Evolutionary conservation across 768 basidiomycete genomes (phyloP), one percentile per base, ranked within the genome.

Genomic region (Termitomyces sp.): DNA sequence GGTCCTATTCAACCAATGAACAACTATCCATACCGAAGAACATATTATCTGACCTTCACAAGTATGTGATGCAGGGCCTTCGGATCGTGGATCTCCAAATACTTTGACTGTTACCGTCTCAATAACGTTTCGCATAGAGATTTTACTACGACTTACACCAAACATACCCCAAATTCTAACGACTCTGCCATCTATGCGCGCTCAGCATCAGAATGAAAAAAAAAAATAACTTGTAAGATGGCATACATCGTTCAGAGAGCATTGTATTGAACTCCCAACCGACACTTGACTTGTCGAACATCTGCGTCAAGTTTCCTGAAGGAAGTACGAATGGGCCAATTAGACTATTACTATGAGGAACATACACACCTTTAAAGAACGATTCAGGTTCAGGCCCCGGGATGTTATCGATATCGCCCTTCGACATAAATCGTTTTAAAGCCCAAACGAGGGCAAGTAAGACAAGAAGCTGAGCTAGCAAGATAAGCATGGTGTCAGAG

Each of bases 1-100:
- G 49, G 3, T 50, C 49, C 49, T 50, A 14, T 50, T 28, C 24
- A 50, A 40, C 5, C 5, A 22, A 12, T 49, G 1, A 37, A 49
- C 37, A 10, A 38, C 11, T 19, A 26, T 4, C 2, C 12, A n/a
- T 40, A 6, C 15, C 9, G 24, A 19, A n/a, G 19, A 28, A 40
- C 1, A 40, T 4, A 19, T 38, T 26, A 40, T 28, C 10, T 28
- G 9, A 40, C 49, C 37, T 50, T 50, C 37, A 50, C 49, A 19
- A 50, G 49, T 11, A 50, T 40, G 37, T 50, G 49, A 24, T 50
- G 49, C 37, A 50, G 24, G n/a, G 37, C 49, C 17, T 50, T 50
- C 24, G 49, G 37, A 24, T 50, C 49, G 12, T 50, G 26, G 12
- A 38, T 22, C 9, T 26, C 24, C 24, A 50, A 24, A 40, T 19